A percentile compares a stretch with the other conserved stretches of the same genome.
phyloP scores from a whole-genome alignment of 352 stramenopile species.

The Saprolegnia diclina region DNA sequence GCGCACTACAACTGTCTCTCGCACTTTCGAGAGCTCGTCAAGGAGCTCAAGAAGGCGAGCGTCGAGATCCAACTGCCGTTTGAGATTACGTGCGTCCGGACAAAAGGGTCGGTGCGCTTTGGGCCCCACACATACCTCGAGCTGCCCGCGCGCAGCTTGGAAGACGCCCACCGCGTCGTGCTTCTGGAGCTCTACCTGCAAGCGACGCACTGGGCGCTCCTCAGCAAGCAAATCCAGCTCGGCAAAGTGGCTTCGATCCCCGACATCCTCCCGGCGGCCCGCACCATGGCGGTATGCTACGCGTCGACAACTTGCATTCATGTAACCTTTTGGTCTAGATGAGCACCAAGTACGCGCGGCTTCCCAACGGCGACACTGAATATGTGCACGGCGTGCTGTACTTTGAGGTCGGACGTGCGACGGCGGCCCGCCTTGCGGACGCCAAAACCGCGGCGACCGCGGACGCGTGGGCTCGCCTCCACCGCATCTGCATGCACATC shows the following conservation, averaged over 20 bases:
- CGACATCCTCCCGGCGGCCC: too few species aligned
- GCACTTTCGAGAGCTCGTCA: background rate
- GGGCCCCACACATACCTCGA: background rate
- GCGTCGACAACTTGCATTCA: too few species aligned
- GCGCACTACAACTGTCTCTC: background rate
- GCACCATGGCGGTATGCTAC: too few species aligned
- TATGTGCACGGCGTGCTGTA: too few species aligned
- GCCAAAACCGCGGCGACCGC: background rate
- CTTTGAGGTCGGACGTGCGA: conserved; percentile 2
- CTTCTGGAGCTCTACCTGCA: background rate
- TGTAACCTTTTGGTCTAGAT: too few species aligned
- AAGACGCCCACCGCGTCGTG: background rate
- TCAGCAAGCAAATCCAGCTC: too few species aligned
- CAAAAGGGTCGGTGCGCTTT: background rate
- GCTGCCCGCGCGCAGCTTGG: too few species aligned
- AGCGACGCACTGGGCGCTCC: background rate
- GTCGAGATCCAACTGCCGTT: background rate
- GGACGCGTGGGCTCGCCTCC: background rate
- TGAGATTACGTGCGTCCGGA: background rate
- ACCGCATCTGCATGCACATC: background rate
- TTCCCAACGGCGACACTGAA: too few species aligned
- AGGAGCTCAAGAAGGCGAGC: conserved; percentile 4
- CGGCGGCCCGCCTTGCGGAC: background rate
- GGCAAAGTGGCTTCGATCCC: too few species aligned
- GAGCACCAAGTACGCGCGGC: too few species aligned